Evolutionary conservation across 2,329 filamentous ascomycete species (phyloP).

Genomic region (Metarhizium anisopliae): DNA sequence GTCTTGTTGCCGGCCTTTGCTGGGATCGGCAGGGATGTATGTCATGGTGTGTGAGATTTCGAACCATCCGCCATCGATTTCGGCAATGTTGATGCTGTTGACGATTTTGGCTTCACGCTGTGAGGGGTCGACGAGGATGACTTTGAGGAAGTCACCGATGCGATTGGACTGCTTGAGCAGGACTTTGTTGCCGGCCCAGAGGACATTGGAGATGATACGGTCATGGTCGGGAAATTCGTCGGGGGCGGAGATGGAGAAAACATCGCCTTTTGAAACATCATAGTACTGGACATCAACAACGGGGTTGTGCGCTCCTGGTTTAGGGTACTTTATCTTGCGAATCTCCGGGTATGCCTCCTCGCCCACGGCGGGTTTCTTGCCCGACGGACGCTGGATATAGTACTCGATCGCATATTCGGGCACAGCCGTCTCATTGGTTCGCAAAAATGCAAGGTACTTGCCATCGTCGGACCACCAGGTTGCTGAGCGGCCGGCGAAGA

Average conservation of each 20-base stretch:
- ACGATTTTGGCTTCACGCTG: constrained; percentile 68
- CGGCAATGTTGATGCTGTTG: constrained; percentile 66
- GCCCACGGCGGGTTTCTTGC: constrained; percentile 52
- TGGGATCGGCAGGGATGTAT: constrained; percentile 76
- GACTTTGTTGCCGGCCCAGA: constrained; percentile 82
- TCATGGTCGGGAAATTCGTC: constrained; percentile 73
- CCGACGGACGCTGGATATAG: constrained; percentile 80
- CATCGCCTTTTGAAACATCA: constrained; percentile 66
- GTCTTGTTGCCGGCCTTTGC: constrained; percentile 66
- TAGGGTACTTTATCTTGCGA: constrained; percentile 91
- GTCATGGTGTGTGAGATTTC: constrained; percentile 82
- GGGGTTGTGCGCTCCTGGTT: constrained; percentile 88
- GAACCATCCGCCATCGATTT: constrained; percentile 94
- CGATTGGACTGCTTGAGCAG: constrained; percentile 89
- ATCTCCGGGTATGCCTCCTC: constrained; percentile 88
- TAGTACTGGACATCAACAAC: constrained; percentile 84
- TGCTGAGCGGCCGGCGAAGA: constrained; percentile 64
- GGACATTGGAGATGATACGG: constrained; percentile 82
- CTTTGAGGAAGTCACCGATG: constrained; percentile 82
- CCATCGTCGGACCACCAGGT: constrained; percentile 96
- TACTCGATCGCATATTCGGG: constrained; percentile 91
- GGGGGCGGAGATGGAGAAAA: constrained; percentile 70
- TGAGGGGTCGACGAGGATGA: constrained; percentile 74
- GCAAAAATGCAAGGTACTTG: constrained; percentile 80
- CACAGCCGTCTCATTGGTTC: constrained; percentile 87